Evolutionary conservation across 305 asterid genomes (phyloP).

Genomic region (Fraxinus nigra): DNA sequence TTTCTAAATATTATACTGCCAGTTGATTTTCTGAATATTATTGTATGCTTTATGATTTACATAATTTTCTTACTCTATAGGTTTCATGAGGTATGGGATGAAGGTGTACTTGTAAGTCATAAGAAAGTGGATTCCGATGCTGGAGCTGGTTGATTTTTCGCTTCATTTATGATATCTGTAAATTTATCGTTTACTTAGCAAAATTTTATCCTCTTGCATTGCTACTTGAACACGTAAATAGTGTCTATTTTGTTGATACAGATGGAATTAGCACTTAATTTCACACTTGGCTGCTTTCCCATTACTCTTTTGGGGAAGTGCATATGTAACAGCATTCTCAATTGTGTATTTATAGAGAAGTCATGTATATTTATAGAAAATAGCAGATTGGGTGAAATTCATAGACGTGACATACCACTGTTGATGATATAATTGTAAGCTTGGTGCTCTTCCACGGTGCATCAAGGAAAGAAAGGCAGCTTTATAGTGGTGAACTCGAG

Average conservation of each 20-base stretch:
- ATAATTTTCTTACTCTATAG: constrained; percentile 27
- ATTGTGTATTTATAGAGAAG: neutral
- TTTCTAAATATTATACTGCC: neutral
- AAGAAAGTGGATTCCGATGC: constrained; percentile 54
- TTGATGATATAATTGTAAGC: neutral
- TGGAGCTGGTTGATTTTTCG: constrained; percentile 29
- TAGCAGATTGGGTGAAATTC: neutral
- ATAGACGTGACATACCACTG: neutral
- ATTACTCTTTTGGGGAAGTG: neutral
- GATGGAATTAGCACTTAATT: neutral
- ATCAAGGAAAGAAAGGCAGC: neutral
- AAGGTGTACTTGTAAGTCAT: constrained; percentile 69
- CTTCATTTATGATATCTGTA: neutral
- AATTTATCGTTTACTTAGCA: neutral
- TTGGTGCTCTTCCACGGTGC: neutral
- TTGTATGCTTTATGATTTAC: neutral
- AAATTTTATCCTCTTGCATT: neutral
- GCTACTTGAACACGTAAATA: neutral
- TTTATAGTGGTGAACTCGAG: neutral
- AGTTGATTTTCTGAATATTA: neutral
- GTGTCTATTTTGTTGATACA: neutral
- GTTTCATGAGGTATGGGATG: constrained; percentile 78
- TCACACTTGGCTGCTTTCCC: neutral
- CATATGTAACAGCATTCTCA: neutral
- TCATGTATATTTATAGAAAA: neutral